Evolutionary conservation across 192 early-diverging fungal species (phyloP).

Genomic region (Rhizophlyctis rosea): DNA sequence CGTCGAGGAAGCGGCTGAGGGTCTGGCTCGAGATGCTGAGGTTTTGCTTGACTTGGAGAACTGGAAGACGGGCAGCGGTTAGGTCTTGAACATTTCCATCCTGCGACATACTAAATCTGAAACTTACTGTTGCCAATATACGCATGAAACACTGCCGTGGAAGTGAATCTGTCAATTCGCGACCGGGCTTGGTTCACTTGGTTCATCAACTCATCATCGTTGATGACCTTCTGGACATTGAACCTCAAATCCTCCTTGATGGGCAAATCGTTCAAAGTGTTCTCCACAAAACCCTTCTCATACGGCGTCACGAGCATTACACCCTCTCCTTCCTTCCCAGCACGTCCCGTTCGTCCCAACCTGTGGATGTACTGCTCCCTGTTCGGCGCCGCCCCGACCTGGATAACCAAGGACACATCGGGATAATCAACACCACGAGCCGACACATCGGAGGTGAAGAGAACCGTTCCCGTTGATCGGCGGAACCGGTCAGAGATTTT

Average conservation of each 20-base stretch:
- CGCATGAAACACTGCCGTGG: constrained; percentile 53
- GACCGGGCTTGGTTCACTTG: constrained; percentile 40
- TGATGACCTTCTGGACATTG: background rate
- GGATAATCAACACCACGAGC: constrained; percentile 98
- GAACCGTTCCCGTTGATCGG: constrained; percentile 52
- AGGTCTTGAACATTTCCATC: background rate
- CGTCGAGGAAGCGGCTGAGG: constrained; percentile 3
- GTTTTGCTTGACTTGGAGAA: background rate
- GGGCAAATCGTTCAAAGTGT: constrained; percentile 22
- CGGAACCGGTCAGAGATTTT: constrained; percentile 76
- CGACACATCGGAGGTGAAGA: constrained; percentile 94
- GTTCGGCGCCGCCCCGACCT: constrained; percentile 79
- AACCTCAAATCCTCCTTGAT: constrained; percentile 20
- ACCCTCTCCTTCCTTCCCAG: constrained; percentile 86
- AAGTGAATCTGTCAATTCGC: constrained; percentile 29
- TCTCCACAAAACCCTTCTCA: constrained; percentile 71
- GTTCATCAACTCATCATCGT: constrained; percentile 17
- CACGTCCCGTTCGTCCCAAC: constrained; percentile 93
- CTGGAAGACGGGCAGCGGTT: background rate
- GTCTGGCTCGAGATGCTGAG: constrained; percentile 9
- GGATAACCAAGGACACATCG: constrained; percentile 84
- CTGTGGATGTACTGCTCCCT: constrained; percentile 94
- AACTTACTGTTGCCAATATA: constrained; percentile 64
- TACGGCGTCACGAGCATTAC: constrained; percentile 74
- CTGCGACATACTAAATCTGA: background rate